Evolutionary conservation across 1,284 basidiomycete genomes (phyloP).

Genomic region (Spongispora temasekensis): DNA sequence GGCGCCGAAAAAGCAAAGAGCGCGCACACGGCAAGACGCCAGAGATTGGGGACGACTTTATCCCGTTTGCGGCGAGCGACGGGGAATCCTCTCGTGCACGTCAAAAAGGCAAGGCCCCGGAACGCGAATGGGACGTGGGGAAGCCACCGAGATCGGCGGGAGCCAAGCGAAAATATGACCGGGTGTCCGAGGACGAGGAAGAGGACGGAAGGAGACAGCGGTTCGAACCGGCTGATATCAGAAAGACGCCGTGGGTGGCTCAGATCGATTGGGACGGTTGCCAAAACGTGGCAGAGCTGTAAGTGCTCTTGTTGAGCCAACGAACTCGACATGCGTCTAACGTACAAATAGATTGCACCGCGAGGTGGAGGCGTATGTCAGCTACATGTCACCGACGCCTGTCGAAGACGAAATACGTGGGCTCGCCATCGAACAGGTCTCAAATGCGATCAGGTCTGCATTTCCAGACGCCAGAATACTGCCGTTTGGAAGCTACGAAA

Average conservation of each 20-base stretch:
- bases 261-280: constrained; percentile 81
- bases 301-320: constrained; percentile 34
- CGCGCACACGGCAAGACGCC: constrained; percentile 9
- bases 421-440: constrained; percentile 76
- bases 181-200: constrained; percentile 42
- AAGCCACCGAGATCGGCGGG: constrained; percentile 30
- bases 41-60: constrained; percentile 56
- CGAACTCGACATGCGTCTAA: too few species aligned
- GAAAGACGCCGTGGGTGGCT: constrained; percentile 78
- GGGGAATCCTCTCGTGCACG: constrained; percentile 28
- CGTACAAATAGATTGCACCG: constrained; percentile 70
- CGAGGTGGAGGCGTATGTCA: constrained; percentile 84
- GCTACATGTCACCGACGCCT: constrained; percentile 86
- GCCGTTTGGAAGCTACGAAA: constrained; percentile 94
- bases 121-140: constrained; percentile 47
- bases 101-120: constrained; percentile 32
- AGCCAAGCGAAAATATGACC: constrained; percentile 47
- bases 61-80: constrained; percentile 50
- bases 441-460: constrained; percentile 58
- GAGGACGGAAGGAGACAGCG: constrained; percentile 56
- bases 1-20: constrained; percentile 22
- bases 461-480: constrained; percentile 84
- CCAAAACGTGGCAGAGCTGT: constrained; percentile 82
- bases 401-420: constrained; percentile 85
- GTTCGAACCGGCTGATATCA: constrained; percentile 46